Conservation (phyloP, 2,329 filamentous ascomycete genomes). For the Colletotrichum graminicola region DNA sequence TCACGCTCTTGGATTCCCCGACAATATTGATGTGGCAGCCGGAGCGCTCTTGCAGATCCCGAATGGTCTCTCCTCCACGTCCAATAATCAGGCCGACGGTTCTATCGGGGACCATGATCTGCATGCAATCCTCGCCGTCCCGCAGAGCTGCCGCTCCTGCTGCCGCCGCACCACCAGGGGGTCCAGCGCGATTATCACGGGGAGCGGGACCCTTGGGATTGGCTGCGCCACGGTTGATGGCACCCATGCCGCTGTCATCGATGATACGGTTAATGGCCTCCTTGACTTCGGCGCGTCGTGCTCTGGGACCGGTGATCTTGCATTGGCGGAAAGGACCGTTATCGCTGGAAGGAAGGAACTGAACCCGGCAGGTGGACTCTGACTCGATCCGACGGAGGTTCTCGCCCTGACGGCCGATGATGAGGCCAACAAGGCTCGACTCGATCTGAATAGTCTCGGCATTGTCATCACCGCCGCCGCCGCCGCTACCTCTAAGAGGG, state of each 20-base stretch:
- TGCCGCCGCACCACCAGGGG: constrained; percentile 49
- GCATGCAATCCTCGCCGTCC: constrained; percentile 86
- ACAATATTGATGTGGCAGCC: constrained; percentile 98
- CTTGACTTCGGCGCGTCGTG: constrained; percentile 82
- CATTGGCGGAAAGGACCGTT: constrained; percentile 83
- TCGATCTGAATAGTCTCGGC: constrained; percentile 89
- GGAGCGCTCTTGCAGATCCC: constrained; percentile 89
- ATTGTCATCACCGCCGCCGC: constrained; percentile 71
- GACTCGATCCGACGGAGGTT: constrained; percentile 87
- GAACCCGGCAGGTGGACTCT: constrained; percentile 85
- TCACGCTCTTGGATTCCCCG: constrained; percentile 91
- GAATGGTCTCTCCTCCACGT: constrained; percentile 92
- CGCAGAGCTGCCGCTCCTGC: constrained; percentile 64
- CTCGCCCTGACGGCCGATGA: constrained; percentile 91
- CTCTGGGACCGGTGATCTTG: constrained; percentile 82
- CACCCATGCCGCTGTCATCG: constrained; percentile 77
- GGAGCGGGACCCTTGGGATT: constrained; percentile 51
- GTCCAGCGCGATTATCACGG: constrained; percentile 51
- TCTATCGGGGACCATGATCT: constrained; percentile 95
- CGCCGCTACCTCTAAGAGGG: constrained; percentile 60
- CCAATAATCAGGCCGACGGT: constrained; percentile 95
- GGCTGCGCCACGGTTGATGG: constrained; percentile 58
- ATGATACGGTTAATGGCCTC: constrained; percentile 89
- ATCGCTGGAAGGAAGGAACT: constrained; percentile 85
- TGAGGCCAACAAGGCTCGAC: constrained; percentile 86